A percentile compares a stretch with the other conserved stretches of the same genome.
These are phyloP conservation scores for Zasmidium citrigriseum DNA, from an alignment of 2,329 filamentous ascomycete species.

Conservation along the genomic window DNA sequence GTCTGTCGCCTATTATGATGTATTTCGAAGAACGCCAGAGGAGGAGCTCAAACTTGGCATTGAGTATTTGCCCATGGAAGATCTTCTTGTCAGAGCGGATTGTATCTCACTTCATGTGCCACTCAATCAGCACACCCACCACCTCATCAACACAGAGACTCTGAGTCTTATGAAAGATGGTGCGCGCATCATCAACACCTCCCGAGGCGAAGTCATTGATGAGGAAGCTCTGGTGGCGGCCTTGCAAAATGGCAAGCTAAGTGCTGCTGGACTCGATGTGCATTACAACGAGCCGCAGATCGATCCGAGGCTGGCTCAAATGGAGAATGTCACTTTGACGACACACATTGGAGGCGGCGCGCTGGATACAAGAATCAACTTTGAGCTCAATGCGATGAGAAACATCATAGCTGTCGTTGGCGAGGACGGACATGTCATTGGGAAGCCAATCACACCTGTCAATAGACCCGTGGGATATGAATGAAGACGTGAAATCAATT, in stretches of 20 bases:
- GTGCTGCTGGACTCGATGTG: slow-evolving; percentile 52
- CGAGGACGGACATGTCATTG: background rate
- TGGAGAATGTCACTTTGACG: slow-evolving; percentile 42
- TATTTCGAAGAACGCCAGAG: slow-evolving; percentile 32
- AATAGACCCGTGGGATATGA: slow-evolving; percentile 1
- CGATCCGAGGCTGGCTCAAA: slow-evolving; percentile 40
- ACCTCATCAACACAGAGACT: slow-evolving; percentile 42
- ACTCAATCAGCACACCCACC: slow-evolving; percentile 42
- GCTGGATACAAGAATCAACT: slow-evolving; percentile 40
- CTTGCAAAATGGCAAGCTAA: slow-evolving; percentile 49
- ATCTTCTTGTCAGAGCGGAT: slow-evolving; percentile 45
- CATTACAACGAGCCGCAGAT: slow-evolving; percentile 51
- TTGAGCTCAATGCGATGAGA: slow-evolving; percentile 39
- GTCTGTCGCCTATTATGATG: slow-evolving; percentile 63
- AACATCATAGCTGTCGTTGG: slow-evolving; percentile 30
- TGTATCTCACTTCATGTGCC: slow-evolving; percentile 53
- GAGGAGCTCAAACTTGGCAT: slow-evolving; percentile 55
- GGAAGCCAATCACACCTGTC: slow-evolving; percentile 3
- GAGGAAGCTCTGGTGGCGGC: slow-evolving; percentile 52
- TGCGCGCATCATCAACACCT: slow-evolving; percentile 53
- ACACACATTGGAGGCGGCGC: slow-evolving; percentile 40
- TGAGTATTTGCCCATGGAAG: slow-evolving; percentile 51
- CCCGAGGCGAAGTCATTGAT: slow-evolving; percentile 52
- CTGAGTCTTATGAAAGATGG: slow-evolving; percentile 52
- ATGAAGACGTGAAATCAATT: no score